A percentile compares a stretch with the other conserved stretches of the same genome.
phyloP scores from a whole-genome alignment of 805 yeast genomes.

The Saturnispora silvae region DNA sequence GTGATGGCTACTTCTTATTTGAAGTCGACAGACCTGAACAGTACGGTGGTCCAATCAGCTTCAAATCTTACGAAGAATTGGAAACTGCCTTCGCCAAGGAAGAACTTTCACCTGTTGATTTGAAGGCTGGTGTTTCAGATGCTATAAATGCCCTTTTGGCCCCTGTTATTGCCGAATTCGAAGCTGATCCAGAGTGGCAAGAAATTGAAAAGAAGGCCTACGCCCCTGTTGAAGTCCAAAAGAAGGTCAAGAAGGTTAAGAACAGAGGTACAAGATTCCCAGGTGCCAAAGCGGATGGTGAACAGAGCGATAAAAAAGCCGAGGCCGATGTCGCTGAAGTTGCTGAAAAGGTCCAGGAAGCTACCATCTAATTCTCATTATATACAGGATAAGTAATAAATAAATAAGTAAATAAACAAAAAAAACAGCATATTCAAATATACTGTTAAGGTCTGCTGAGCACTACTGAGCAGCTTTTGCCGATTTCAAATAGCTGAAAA shows the following conservation, averaged over 20 bases:
- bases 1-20: slow-evolving; percentile 51
- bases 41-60: slow-evolving; percentile 88
- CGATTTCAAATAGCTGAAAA: no score
- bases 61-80: slow-evolving; percentile 54
- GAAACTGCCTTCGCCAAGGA: slow-evolving; percentile 63
- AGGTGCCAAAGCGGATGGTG: slow-evolving; percentile 35
- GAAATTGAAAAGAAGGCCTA: slow-evolving; percentile 72
- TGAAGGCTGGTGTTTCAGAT: slow-evolving; percentile 85
- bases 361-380: slow-evolving; percentile 31
- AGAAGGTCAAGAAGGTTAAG: slow-evolving; percentile 65
- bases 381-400: no score
- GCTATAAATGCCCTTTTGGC: slow-evolving; percentile 70
- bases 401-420: no score
- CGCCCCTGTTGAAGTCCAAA: slow-evolving; percentile 59
- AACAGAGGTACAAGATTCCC: slow-evolving; percentile 89
- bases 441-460: no score
- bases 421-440: no score
- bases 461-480: no score
- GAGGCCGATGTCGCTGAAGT: no score
- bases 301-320: no score
- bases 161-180: slow-evolving; percentile 70
- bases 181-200: slow-evolving; percentile 56
- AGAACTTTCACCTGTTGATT: slow-evolving; percentile 83
- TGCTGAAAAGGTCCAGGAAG: slow-evolving; percentile 30
- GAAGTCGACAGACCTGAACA: slow-evolving; percentile 86